A percentile compares a stretch with the other conserved stretches of the same genome.
Conservation (phyloP, 1,284 basidiomycete species). For the Sanghuangporus baumii region DNA sequence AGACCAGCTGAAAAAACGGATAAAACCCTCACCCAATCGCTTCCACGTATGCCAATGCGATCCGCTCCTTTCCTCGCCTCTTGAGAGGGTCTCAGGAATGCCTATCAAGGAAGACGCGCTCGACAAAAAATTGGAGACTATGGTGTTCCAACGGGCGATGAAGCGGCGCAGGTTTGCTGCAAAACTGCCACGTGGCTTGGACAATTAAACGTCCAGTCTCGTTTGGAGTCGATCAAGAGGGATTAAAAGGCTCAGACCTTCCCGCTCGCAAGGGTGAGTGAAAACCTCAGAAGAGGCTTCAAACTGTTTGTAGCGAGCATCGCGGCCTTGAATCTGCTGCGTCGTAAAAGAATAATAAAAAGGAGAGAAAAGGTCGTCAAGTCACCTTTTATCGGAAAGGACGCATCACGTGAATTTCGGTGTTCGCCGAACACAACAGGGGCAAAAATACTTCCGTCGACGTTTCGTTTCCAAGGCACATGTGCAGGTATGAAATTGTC, state of each 20-base stretch:
- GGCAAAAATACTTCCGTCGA: not conserved
- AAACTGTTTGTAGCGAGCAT: conserved; percentile 43
- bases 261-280: conserved; percentile 44
- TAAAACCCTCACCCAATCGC: conserved; percentile 16
- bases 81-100: not conserved
- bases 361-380: not conserved
- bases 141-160: not conserved
- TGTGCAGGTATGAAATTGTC: too few species aligned
- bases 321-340: conserved; percentile 46
- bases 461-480: too few species aligned
- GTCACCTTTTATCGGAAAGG: not conserved
- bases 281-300: conserved; percentile 11
- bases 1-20: not conserved
- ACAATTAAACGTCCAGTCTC: conserved; percentile 39
- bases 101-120: not conserved
- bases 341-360: conserved; percentile 12
- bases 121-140: not conserved
- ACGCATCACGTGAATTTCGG: not conserved
- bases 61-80: conserved; percentile 9
- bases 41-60: conserved; percentile 18
- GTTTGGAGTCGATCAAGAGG: conserved; percentile 44
- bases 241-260: conserved; percentile 57
- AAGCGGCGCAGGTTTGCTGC: conserved; percentile 7
- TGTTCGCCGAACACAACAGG: not conserved
- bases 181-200: conserved; percentile 43